Conservation (phyloP, 164 flowering plant species). For the Euptelea pleiosperma region DNA sequence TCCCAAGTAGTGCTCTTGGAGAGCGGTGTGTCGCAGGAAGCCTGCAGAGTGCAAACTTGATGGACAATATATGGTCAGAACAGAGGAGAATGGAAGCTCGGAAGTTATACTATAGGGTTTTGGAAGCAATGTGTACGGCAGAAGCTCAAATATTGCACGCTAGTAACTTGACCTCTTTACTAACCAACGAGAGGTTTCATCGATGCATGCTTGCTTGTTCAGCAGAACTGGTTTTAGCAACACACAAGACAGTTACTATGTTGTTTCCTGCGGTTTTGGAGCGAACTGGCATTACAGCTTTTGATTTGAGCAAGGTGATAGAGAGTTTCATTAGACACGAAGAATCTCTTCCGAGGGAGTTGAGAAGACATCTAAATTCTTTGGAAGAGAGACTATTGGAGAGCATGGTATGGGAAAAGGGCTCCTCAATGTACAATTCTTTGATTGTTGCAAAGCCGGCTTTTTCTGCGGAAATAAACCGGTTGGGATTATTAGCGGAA, state of each 20-base stretch:
- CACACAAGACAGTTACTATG: conserved; percentile 89
- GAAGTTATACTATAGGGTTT: conserved; percentile 81
- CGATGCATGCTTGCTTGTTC: conserved; percentile 99
- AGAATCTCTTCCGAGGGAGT: conserved; percentile 88
- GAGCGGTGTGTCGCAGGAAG: conserved; percentile 49
- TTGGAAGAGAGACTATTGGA: conserved; percentile 92
- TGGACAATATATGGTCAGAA: conserved; percentile 92
- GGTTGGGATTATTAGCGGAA: conserved; percentile 77
- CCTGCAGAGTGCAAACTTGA: conserved; percentile 54
- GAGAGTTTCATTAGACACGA: conserved; percentile 96
- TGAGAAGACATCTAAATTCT: conserved; percentile 86
- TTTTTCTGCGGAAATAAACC: conserved; percentile 66
- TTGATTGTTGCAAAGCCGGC: conserved; percentile 76
- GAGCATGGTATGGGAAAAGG: conserved; percentile 98
- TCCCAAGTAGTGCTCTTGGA: conserved; percentile 67
- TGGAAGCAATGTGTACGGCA: conserved; percentile 89
- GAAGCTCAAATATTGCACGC: conserved; percentile 74
- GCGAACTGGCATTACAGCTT: conserved; percentile 94
- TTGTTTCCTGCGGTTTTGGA: conserved; percentile 90
- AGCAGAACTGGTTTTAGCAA: conserved; percentile 91
- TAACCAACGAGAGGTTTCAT: conserved; percentile 95
- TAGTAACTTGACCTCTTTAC: conserved; percentile 70
- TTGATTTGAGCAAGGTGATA: conserved; percentile 99
- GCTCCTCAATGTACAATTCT: conserved; percentile 95
- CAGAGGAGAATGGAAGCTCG: conserved; percentile 80